Base-by-base conservation (phyloP, 23 red algal genomes). In the Gracilariopsis chorda region DNA sequence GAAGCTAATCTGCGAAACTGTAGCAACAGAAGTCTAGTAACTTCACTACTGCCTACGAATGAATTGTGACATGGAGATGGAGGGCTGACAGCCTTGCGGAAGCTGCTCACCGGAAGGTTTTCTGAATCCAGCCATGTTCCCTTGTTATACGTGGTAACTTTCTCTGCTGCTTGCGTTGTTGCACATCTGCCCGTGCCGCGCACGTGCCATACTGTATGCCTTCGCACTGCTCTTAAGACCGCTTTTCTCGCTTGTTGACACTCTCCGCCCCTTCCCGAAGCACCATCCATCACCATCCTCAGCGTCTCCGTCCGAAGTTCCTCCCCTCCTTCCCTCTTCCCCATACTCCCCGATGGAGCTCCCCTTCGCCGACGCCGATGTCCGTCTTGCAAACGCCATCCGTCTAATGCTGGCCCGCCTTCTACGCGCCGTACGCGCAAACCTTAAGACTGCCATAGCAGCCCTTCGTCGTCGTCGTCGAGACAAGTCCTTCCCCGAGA, bases 371-470 rank as follows among this genome's bases (percentile, higher is more conserved):
- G 48, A 61, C 0, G 55, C 57, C 49, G 57, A 78, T 53, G 30
- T 25, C n/a, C 59, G 27, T 9, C 16, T 48, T 21, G 48, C 62
- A 33, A 51, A 69, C 57, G 44, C 49, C 19, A 37, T 70, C 3
- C 80, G 80, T 42, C 62, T 85, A n/a, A 33, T 39, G 24, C 57
- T 65, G 14, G 80, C 80, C 33, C 80, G 80, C 41, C 80, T 85
- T 59, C 60, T 61, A 24, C 80, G 80, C n/a, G 80, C 45, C 8
- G 35, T 85, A 21, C 57, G 49, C 44, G 80, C 80, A 36, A 65
- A 85, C 27, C 58, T 85, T 14, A 61, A 67, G 56, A 51, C 57
- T 58, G 29, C 80, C 62, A 48, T 85, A 12, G 49, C 80, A 6
- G 48, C 80, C 21, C 80, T 85, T n/a, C 80, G 80, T 42, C 57